These are phyloP conservation scores for Fomitopsis palustris DNA, from an alignment of 1,284 basidiomycete genomes.

Conservation along the genomic window DNA sequence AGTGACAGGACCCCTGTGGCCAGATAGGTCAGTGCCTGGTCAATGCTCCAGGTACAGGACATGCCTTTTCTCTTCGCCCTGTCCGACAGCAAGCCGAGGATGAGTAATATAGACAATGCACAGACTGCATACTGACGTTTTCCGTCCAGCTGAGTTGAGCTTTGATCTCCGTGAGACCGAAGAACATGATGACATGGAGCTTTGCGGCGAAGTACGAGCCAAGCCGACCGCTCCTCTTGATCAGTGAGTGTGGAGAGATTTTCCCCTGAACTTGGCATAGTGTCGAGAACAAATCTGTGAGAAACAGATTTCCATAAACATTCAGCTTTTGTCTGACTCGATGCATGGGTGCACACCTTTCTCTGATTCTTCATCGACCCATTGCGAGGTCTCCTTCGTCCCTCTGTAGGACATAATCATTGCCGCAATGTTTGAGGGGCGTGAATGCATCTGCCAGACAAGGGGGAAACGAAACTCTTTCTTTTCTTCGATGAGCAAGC, in stretches of 20 bases:
- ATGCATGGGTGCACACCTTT: constrained; percentile 23
- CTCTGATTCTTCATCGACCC: constrained; percentile 39
- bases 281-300: constrained; percentile 38
- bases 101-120: background rate
- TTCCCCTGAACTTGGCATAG: constrained; percentile 43
- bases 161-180: constrained; percentile 44
- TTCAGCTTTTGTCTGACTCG: too few relatives aligned
- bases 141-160: constrained; percentile 46
- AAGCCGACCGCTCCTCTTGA: constrained; percentile 6
- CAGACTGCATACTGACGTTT: constrained; percentile 22
- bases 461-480: constrained; percentile 36
- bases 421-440: constrained; percentile 25
- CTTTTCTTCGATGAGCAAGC: constrained; percentile 28
- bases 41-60: too few relatives aligned
- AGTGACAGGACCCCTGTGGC: background rate
- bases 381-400: constrained; percentile 29
- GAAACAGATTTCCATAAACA: background rate
- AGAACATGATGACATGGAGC: constrained; percentile 45
- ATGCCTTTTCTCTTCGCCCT: background rate
- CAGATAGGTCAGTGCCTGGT: background rate
- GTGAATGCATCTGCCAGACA: constrained; percentile 33
- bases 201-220: constrained; percentile 36
- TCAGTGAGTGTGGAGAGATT: constrained; percentile 30
- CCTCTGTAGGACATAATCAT: constrained; percentile 42
- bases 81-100: background rate